phyloP scores from a whole-genome alignment of 805 yeast species.

The Peterozyma toletana region DNA sequence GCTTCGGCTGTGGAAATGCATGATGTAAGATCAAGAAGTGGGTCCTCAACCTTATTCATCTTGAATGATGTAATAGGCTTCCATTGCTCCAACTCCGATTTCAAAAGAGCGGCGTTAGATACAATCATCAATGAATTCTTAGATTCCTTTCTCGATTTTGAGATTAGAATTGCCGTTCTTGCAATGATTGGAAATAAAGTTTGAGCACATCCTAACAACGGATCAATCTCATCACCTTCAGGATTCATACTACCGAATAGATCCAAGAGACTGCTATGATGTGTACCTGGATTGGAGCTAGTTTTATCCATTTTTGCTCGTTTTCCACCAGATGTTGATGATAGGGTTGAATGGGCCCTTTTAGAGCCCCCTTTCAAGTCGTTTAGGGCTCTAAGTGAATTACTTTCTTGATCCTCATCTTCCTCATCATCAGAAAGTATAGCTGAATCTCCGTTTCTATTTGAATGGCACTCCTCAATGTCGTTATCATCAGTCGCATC shows the following conservation, averaged over 20 bases:
- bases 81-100: conserved; percentile 50
- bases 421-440: conserved; percentile 1
- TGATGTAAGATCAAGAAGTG: conserved; percentile 48
- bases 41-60: conserved; percentile 30
- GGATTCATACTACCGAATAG: conserved; percentile 28
- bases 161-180: conserved; percentile 49
- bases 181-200: conserved; percentile 59
- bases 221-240: conserved; percentile 43
- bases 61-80: conserved; percentile 36
- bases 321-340: not conserved
- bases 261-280: conserved; percentile 22
- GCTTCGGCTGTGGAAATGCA: conserved; percentile 69
- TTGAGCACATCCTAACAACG: conserved; percentile 62
- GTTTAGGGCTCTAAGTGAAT: conserved; percentile 1
- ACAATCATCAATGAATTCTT: conserved; percentile 39
- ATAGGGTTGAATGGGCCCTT: conserved; percentile 10
- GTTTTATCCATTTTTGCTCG: not conserved
- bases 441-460: conserved; percentile 1
- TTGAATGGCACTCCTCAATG: conserved; percentile 6
- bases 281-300: conserved; percentile 10
- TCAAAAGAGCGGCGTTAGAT: conserved; percentile 47
- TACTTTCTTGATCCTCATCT: not conserved
- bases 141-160: conserved; percentile 33
- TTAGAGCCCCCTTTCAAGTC: conserved; percentile 10
- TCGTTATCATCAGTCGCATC: conserved; percentile 31